Evolutionary conservation across 1,284 basidiomycete genomes (phyloP), one percentile per base, ranked within the genome.

Genomic region (Sporisorium graminicola): DNA sequence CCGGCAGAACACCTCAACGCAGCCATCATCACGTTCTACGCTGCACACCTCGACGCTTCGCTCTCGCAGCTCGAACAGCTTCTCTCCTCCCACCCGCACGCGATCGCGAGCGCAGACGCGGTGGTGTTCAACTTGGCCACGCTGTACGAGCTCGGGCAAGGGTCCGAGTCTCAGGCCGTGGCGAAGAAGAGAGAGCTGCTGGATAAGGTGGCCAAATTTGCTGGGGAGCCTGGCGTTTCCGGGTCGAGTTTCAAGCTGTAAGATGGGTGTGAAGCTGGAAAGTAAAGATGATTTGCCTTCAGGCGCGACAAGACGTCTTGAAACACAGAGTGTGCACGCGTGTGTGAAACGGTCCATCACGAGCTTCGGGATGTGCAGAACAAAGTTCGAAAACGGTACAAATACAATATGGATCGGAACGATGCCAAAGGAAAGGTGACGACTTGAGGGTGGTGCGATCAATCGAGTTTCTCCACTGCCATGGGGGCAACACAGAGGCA

Each of bases 71-170:
- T 80, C n/a, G 67, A 80, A 43, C 1, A 0, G 1, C 53, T 69
- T 0, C 51, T 80, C 6, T 13, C 40, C 0, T 18, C 14, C 1
- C 24, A 65, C 2, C 60, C 78, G 1, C 54, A 55, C 0, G 42
- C 27, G 14, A 43, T 65, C 1, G 59, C 60, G 5, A 56, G 33
- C 8, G 54, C 61, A 0, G 78, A 80, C n/a, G 56, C 71, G 35
- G 57, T 78, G 10, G 46, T 80, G 26, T 80, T 80, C 74, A 80
- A 80, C 43, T 46, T 71, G 9, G 65, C 63, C 18, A 81, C 79
- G 16, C 67, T 81, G n/a, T 78, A 77, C 66, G 79, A 81, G 47
- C 65, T 79, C 2, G 58, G 57, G 1, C 20, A 50, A 18, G 57
- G 67, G 2, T 57, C 53, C 6, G 63, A 65, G 4, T 24, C 40